Base-by-base conservation (phyloP, 2,329 filamentous ascomycete species). In the Periconia digitata region DNA sequence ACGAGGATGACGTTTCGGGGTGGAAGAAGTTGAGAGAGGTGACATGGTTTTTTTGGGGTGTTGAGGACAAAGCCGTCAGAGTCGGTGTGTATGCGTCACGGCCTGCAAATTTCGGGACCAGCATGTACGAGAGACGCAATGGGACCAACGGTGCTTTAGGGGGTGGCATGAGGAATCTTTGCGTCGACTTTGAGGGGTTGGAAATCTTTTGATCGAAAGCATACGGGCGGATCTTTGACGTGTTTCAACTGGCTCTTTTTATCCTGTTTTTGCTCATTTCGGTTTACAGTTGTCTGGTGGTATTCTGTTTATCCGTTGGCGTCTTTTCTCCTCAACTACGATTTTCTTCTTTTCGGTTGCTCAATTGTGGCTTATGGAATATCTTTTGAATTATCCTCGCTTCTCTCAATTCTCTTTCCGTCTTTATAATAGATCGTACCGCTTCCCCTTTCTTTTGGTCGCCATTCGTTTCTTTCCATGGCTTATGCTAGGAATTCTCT, bases 21-120 rank as follows among this genome's bases (percentile, higher is more conserved):
- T 84, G 81, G 81, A 81, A 78, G 68, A 83, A 83, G 63, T 63
- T 83, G 56, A 64, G 81, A 6, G 81, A 84, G 64, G 78, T 84
- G 22, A 81, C 79, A n/a, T 82, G 79, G 75, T 84, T 84, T 64
- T 84, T 84, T 60, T 82, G 77, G 66, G 79, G 79, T 7, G 77
- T 82, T 12, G 80, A 83, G 53, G 79, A 82, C 54, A 84, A 84
- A 60, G 78, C 73, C 21, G 74, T 83, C 18, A 73, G 80, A 55
- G 79, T 84, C 20, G 81, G 81, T 2, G 80, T 82, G 34, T 84
- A 84, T 70, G 81, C 80, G 21, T 79, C 75, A 59, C 73, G 81
- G 22, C 81, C 81, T 3, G 76, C 77, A 38, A 79, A 75, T 58
- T 69, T 81, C 50, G 67, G 67, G 7, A 49, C 64, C 8, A 69